Conservation (phyloP, 176 grass and related monocot species). For the Juncus effusus region DNA sequence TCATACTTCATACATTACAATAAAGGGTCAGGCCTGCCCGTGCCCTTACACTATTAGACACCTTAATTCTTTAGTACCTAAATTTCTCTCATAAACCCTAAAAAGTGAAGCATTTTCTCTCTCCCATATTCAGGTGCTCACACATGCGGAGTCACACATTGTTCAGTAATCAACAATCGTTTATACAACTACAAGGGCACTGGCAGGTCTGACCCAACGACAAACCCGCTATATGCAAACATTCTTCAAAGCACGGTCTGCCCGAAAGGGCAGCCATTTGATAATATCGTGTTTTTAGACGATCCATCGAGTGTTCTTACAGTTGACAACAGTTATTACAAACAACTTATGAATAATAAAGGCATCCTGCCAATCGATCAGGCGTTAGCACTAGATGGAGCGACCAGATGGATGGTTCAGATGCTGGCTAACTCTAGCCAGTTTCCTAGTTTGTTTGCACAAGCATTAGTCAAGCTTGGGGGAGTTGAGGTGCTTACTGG, state of each 20-base stretch:
- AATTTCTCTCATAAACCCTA: too few species aligned
- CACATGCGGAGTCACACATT: conserved; percentile 74
- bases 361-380: conserved; percentile 68
- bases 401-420: conserved; percentile 44
- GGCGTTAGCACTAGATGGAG: conserved; percentile 27
- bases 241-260: conserved; percentile 44
- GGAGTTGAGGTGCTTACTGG: conserved; percentile 62
- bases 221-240: conserved; percentile 36
- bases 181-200: conserved; percentile 61
- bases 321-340: conserved; percentile 69
- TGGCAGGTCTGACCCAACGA: conserved; percentile 46
- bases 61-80: too few species aligned
- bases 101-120: too few species aligned
- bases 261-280: conserved; percentile 9
- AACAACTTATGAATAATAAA: conserved; percentile 39
- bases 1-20: too few species aligned
- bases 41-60: too few species aligned
- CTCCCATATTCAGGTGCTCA: conserved; percentile 44
- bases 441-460: conserved; percentile 52
- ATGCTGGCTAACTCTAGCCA: conserved; percentile 30
- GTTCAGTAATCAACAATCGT: conserved; percentile 54
- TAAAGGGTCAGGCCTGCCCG: too few species aligned
- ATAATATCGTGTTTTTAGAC: conserved; percentile 64
- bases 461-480: conserved; percentile 59
- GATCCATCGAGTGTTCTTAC: conserved; percentile 40